Percentiles rank a stretch among this genome's conserved stretches.
These are phyloP conservation scores for Fusarium metavorans DNA, from an alignment of 2,329 filamentous ascomycete species.

Conservation along the genomic window DNA sequence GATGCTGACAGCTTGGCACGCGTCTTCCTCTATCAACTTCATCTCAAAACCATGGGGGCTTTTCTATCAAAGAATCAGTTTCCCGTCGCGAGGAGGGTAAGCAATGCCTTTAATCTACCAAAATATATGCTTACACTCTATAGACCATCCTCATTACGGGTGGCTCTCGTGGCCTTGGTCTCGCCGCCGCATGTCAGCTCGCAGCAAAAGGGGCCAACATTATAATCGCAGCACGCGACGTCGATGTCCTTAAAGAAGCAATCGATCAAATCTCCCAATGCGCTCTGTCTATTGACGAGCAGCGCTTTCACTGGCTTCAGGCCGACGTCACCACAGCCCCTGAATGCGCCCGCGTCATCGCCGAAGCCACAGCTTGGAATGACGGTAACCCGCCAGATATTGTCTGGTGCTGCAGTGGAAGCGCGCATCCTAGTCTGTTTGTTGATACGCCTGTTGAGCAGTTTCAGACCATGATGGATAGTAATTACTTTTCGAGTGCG, in stretches of 20 bases:
- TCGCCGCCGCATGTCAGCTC: slow-evolving; percentile 29
- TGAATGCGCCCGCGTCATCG: slow-evolving; percentile 20
- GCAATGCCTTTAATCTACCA: accelerated
- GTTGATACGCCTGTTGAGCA: slow-evolving; percentile 31
- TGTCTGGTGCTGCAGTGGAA: slow-evolving; percentile 35
- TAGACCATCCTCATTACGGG: slow-evolving; percentile 32
- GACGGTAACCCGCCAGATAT: slow-evolving; percentile 4
- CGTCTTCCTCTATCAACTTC: neutral
- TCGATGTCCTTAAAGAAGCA: slow-evolving; percentile 7
- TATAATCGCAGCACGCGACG: slow-evolving; percentile 19
- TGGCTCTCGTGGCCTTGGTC: slow-evolving; percentile 26
- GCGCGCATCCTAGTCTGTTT: slow-evolving; percentile 31
- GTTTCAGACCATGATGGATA: slow-evolving; percentile 37
- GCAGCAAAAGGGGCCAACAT: slow-evolving; percentile 24
- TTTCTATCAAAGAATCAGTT: slow-evolving; percentile 20
- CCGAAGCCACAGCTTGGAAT: slow-evolving; percentile 25
- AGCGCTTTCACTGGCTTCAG: slow-evolving; percentile 21
- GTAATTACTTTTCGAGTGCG: slow-evolving; percentile 35
- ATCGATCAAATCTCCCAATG: slow-evolving; percentile 15
- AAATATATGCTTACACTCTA: neutral
- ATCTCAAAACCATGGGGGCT: slow-evolving; percentile 5
- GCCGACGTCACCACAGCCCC: slow-evolving; percentile 20
- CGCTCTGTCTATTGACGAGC: neutral
- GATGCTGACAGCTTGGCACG: slow-evolving; percentile 24
- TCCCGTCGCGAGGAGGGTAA: slow-evolving; percentile 19